Conservation (phyloP, 305 asterid species). For the Fraxinus platypoda region DNA sequence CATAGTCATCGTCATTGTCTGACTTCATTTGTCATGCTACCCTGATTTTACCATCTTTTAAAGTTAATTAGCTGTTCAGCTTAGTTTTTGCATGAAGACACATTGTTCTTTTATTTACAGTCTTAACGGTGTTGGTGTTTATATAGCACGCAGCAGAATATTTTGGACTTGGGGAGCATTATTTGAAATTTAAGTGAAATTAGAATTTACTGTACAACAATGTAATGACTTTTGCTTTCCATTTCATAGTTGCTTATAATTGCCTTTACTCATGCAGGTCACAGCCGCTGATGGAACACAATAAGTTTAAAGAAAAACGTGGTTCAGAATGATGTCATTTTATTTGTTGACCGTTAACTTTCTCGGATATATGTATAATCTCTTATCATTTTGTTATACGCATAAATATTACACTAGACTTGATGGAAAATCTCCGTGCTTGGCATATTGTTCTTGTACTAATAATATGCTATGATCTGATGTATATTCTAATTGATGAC, state of each 20-base stretch:
- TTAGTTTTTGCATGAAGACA: neutral
- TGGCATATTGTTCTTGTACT: slow-evolving; percentile 14
- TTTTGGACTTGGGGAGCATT: neutral
- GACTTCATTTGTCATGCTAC: neutral
- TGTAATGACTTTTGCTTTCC: neutral
- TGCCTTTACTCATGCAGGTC: slow-evolving; percentile 46
- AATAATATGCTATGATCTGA: slow-evolving; percentile 17
- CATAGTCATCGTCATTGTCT: neutral
- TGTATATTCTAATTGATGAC: slow-evolving; percentile 25
- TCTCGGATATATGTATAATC: neutral
- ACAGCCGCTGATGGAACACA: slow-evolving; percentile 42
- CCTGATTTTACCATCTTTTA: neutral
- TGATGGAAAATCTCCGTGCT: slow-evolving; percentile 11
- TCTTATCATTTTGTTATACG: slow-evolving; percentile 28
- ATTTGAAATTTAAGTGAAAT: neutral
- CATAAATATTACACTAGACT: slow-evolving; percentile 8
- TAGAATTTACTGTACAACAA: neutral
- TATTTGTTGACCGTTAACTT: slow-evolving; percentile 12
- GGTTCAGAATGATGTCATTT: slow-evolving; percentile 26
- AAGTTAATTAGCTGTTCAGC: neutral
- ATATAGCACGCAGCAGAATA: neutral
- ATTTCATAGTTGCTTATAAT: slow-evolving; percentile 2
- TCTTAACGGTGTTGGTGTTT: neutral
- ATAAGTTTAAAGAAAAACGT: slow-evolving; percentile 41
- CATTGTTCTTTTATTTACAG: neutral